Conservation (phyloP, 129 eudicot species). For the Lonicera japonica region DNA sequence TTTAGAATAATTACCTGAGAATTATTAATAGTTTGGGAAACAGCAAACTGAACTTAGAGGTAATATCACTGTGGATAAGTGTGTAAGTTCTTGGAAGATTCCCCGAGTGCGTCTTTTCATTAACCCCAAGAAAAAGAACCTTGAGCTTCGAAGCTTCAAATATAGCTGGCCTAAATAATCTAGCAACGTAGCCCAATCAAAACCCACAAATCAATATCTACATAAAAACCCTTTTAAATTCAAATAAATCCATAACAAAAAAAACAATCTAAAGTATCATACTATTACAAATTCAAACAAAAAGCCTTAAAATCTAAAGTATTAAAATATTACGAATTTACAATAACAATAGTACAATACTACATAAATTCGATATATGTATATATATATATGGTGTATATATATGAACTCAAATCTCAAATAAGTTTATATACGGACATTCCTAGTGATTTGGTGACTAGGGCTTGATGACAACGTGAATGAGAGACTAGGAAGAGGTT, state of each 20-base stretch:
- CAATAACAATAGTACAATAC: no score
- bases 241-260: slow-evolving; percentile 11
- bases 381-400: no score
- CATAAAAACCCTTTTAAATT: not conserved
- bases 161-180: slow-evolving; percentile 81
- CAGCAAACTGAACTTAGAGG: slow-evolving; percentile 80
- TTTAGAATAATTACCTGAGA: slow-evolving; percentile 51
- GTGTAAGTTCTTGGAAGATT: slow-evolving; percentile 87
- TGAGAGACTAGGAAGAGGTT: no score
- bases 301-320: no score
- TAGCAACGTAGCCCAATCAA: slow-evolving; percentile 51
- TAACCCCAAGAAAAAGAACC: slow-evolving; percentile 74
- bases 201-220: not conserved
- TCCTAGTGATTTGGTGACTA: no score
- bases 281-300: no score
- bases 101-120: slow-evolving; percentile 75
- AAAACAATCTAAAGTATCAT: no score
- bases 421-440: no score
- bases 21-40: slow-evolving; percentile 79
- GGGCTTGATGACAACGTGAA: no score
- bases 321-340: no score
- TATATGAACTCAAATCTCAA: no score
- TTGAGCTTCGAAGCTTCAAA: slow-evolving; percentile 85
- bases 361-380: no score
- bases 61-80: slow-evolving; percentile 79